A percentile compares a stretch with the other conserved stretches of the same genome.
phyloP scores from a whole-genome alignment of 345 rosid species.

The Lenwebbia sp. region DNA sequence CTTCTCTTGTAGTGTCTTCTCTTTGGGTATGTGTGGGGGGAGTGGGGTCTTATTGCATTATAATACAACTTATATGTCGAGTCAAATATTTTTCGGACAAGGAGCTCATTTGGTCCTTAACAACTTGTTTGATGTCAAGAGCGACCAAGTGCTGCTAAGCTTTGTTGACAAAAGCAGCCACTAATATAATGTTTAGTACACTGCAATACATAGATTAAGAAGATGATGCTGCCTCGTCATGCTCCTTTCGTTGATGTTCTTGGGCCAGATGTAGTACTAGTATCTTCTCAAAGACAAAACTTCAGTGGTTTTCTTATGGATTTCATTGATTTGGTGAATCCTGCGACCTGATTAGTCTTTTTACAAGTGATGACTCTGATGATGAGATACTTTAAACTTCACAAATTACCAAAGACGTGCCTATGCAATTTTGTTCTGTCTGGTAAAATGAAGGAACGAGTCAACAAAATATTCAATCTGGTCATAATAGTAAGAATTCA shows the following conservation, averaged over 20 bases:
- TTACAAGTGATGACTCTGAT: not conserved
- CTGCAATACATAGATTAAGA: not conserved
- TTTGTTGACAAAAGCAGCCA: not conserved
- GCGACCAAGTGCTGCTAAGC: not conserved
- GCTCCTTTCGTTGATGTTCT: not conserved
- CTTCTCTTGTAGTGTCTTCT: not conserved
- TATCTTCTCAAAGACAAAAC: not conserved
- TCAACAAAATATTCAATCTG: not conserved
- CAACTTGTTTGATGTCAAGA: not conserved
- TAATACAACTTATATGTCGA: not conserved
- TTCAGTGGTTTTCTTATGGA: not conserved
- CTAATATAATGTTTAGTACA: not conserved
- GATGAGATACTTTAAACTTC: not conserved
- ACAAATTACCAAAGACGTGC: not conserved
- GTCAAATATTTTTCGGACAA: not conserved
- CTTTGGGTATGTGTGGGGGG: not conserved
- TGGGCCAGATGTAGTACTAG: not conserved
- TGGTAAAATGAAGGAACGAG: not conserved
- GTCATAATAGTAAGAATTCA: not conserved
- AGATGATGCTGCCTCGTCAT: not conserved
- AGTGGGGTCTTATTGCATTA: not conserved
- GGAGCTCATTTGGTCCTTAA: not conserved
- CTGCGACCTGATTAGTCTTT: not conserved
- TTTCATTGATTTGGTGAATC: not conserved
- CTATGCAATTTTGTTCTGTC: not conserved